Conservation (phyloP, 2,329 filamentous ascomycete genomes). For the Cladosporium velox region DNA sequence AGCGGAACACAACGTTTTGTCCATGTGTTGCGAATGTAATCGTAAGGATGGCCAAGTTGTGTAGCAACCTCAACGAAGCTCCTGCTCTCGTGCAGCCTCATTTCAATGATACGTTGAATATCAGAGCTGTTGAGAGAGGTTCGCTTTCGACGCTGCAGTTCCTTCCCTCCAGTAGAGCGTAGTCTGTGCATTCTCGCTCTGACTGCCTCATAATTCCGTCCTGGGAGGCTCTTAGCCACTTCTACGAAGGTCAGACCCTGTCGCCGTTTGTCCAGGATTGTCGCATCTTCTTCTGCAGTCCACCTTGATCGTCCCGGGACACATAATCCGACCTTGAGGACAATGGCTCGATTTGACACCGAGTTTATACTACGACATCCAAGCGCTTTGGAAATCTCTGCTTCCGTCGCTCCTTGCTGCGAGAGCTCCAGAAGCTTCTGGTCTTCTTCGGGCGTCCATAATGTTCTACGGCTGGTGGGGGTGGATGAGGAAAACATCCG, state of each 20-base stretch:
- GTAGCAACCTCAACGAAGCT: not conserved
- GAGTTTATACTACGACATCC: not conserved
- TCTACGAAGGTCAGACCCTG: not conserved
- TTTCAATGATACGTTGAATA: not conserved
- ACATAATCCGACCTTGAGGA: not conserved
- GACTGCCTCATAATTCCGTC: too few relatives aligned
- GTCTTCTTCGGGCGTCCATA: not conserved
- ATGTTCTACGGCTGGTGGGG: too few relatives aligned
- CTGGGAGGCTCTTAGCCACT: not conserved
- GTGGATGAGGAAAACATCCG: not conserved
- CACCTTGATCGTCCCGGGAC: not conserved
- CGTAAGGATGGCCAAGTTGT: not conserved
- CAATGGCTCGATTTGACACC: not conserved
- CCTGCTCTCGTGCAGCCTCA: not conserved
- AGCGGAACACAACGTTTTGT: not conserved
- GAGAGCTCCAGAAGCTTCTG: not conserved
- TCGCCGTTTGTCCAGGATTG: not conserved
- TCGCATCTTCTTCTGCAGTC: not conserved
- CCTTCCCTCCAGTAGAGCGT: too few relatives aligned
- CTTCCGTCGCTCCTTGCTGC: not conserved
- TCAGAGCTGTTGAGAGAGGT: not conserved
- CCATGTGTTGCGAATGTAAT: not conserved
- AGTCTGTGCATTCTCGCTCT: too few relatives aligned
- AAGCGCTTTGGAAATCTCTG: not conserved
- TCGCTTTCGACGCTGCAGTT: too few relatives aligned